Evolutionary conservation across 306 rosid species (phyloP).

Genomic region (Prunus campanulata): DNA sequence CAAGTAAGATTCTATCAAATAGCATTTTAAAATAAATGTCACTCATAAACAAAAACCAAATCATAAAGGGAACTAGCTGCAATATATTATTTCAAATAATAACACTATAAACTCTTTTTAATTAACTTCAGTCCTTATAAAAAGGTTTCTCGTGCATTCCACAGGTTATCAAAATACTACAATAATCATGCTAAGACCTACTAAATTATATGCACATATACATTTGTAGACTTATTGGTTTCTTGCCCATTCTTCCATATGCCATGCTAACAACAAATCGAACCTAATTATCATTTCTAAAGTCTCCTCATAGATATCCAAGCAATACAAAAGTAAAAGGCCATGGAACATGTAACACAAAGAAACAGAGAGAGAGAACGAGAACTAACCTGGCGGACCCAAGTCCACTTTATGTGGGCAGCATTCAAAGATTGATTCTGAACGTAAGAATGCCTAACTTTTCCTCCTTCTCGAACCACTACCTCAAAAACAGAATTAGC

Average conservation of each 20-base stretch:
- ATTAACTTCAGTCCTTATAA: not conserved
- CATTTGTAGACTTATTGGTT: not conserved
- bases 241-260: constrained; percentile 1
- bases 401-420: constrained; percentile 95
- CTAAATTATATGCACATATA: not conserved
- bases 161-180: not conserved
- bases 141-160: not conserved
- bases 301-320: not conserved
- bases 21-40: not conserved
- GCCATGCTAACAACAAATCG: not conserved
- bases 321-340: not conserved
- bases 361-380: not conserved
- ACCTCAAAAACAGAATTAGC: constrained; percentile 73
- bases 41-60: not conserved
- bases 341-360: not conserved
- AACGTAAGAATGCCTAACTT: constrained; percentile 77
- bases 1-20: not conserved
- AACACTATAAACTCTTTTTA: not conserved
- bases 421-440: constrained; percentile 74
- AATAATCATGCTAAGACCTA: not conserved
- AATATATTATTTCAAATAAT: not conserved
- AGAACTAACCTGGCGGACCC: constrained; percentile 61
- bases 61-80: not conserved
- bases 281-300: not conserved
- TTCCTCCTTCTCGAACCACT: constrained; percentile 67